Percentiles rank a stretch among this genome's conserved stretches.
Conservation (phyloP, 441 rosid species). For the Lagerstroemia fauriei region DNA sequence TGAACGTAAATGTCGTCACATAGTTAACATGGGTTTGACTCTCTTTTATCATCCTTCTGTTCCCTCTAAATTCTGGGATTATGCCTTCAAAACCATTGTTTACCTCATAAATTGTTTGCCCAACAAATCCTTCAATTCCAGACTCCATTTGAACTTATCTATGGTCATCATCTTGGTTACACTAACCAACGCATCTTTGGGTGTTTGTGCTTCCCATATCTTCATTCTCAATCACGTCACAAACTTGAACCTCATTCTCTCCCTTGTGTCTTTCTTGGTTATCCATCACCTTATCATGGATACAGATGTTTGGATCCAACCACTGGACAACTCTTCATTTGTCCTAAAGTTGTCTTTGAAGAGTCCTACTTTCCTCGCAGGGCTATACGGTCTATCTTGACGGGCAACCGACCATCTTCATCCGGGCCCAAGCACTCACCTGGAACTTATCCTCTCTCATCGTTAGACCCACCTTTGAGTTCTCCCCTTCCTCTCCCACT, state of each 20-base stretch:
- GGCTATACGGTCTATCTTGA: not conserved
- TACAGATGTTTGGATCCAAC: not conserved
- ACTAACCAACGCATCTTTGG: not conserved
- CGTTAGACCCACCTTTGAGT: not conserved
- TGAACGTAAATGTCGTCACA: not conserved
- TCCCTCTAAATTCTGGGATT: not conserved
- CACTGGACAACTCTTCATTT: not conserved
- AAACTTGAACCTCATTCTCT: not conserved
- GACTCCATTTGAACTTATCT: not conserved
- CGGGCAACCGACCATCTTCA: not conserved
- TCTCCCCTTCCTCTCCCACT: too few relatives aligned
- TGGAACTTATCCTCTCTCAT: not conserved
- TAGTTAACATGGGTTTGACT: slow-evolving; percentile 1
- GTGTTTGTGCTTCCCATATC: not conserved
- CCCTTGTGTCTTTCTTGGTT: slow-evolving; percentile 1
- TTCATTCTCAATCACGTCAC: not conserved
- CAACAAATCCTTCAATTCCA: not conserved
- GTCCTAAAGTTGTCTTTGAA: not conserved
- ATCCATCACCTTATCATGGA: not conserved
- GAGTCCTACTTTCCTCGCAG: not conserved
- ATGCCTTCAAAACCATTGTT: not conserved
- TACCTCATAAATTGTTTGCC: not conserved
- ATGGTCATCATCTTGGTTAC: not conserved
- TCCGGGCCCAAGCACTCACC: too few relatives aligned
- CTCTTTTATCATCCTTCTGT: not conserved